Base-by-base conservation (phyloP, 805 yeast genomes). In the Spathaspora boniae region DNA sequence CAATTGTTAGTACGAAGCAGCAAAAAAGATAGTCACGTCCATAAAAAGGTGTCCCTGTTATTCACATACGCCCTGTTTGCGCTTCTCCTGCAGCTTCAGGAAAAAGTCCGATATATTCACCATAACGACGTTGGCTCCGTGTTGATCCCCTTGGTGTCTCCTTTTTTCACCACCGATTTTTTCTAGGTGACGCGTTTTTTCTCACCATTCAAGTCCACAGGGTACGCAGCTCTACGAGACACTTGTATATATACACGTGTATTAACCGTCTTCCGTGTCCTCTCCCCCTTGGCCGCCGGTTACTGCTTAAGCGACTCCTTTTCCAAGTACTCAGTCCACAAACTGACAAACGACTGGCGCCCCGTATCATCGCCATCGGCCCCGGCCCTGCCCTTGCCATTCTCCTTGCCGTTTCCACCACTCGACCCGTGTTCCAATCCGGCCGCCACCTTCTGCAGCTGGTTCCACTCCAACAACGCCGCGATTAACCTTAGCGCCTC, bases 401-500 rank as follows among this genome's bases (percentile, higher is more conserved):
- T 7, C n/a, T 34, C 25, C 15, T 28, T 28, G 6, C 15, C 14
- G 25, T 29, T 31, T 29, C 14, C 64, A 54, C 39, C 62, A 16
- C 31, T 33, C 29, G 45, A 45, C 37, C 41, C 35, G 41, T 70
- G 72, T 19, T 74, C 53, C 34, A 86, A 60, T 0, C 96, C 96
- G 1, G 94, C 94, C 42, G 80, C 84, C 16, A 77, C 65, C 50
- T 74, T 79, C 54, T 84, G 79, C 29, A 74, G 80, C 33, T 86
- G 93, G 57, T 84, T 91, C 98, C 98, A 93, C 40, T 76, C 82
- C 40, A 93, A 67, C 46, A 82, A 80, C 41, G 86, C 85, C 8
- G 95, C 75, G 27, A 93, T 82, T 41, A 93, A 72, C 53, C 78
- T 85, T 32, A 93, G 69, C 4, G 93, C 95, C 68, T 93, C 98